These are phyloP conservation scores for Acer campestre DNA, from an alignment of 345 rosid genomes.

Conservation along the genomic window DNA sequence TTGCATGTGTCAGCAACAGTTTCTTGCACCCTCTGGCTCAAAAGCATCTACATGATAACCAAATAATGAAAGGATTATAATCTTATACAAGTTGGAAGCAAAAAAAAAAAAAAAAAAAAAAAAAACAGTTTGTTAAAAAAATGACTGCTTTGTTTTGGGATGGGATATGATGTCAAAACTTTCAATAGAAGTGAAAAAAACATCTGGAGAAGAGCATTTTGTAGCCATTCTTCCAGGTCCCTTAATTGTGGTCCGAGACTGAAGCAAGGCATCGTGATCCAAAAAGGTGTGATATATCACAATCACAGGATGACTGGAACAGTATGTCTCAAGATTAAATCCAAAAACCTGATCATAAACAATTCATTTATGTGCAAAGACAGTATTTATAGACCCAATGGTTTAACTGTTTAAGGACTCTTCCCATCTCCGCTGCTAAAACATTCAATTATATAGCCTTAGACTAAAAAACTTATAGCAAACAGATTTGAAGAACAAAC, in stretches of 20 bases:
- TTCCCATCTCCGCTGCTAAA: constrained; percentile 4
- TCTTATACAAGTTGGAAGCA: constrained; percentile 13
- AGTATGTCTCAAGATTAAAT: constrained; percentile 10
- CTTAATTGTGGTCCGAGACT: background rate
- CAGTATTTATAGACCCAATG: background rate
- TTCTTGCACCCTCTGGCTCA: constrained; percentile 88
- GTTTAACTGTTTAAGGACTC: background rate
- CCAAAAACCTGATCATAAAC: constrained; percentile 10
- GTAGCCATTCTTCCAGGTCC: background rate
- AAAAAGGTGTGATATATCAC: background rate
- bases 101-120: constrained; percentile 10
- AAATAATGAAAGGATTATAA: constrained; percentile 23
- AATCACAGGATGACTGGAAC: background rate
- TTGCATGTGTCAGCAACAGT: constrained; percentile 86
- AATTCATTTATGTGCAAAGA: background rate
- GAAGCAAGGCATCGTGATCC: background rate
- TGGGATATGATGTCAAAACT: constrained; percentile 4
- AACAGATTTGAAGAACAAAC: constrained; percentile 41
- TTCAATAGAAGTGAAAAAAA: constrained; percentile 7
- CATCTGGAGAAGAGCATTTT: background rate
- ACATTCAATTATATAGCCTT: constrained; percentile 8
- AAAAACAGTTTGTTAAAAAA: constrained; percentile 6
- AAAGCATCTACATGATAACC: constrained; percentile 71
- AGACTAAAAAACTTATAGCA: constrained; percentile 19
- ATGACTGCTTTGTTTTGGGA: constrained; percentile 20